A percentile compares a stretch with the other conserved stretches of the same genome.
Evolutionary conservation across 345 rosid genomes (phyloP).

Genomic region (Camelina laxa): DNA sequence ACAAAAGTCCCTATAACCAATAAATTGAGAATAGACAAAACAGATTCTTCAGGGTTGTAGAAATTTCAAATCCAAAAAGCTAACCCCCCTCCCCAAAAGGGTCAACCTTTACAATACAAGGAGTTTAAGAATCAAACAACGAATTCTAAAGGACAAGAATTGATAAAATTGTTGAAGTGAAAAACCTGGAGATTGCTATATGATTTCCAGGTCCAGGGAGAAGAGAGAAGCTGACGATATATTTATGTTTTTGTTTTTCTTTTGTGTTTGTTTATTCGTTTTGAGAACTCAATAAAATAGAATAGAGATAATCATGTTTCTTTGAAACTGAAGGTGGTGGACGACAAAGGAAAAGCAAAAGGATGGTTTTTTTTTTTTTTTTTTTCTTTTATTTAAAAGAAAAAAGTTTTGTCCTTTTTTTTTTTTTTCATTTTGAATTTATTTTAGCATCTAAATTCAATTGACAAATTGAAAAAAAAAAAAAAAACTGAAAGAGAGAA

Average conservation of each 20-base stretch:
- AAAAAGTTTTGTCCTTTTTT: too few relatives aligned
- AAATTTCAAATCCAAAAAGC: not conserved
- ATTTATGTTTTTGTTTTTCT: not conserved
- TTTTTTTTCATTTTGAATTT: too few relatives aligned
- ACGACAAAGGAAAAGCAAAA: slow-evolving; percentile 1
- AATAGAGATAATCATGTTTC: slow-evolving; percentile 37
- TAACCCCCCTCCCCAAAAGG: not conserved
- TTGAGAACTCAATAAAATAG: slow-evolving; percentile 19
- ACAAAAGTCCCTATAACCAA: not conserved
- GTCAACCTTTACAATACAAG: not conserved
- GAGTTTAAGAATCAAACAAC: not conserved
- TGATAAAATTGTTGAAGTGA: not conserved
- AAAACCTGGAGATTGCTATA: slow-evolving; percentile 29
- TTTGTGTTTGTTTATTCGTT: not conserved
- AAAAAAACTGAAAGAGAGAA: too few relatives aligned
- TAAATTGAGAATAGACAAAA: not conserved
- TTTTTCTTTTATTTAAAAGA: not conserved
- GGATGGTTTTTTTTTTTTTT: not conserved
- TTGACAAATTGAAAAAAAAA: too few relatives aligned
- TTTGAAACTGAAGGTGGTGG: slow-evolving; percentile 16
- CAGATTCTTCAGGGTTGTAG: slow-evolving; percentile 3
- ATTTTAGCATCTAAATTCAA: too few relatives aligned
- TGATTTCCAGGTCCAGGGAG: slow-evolving; percentile 7
- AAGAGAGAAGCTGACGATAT: slow-evolving; percentile 15
- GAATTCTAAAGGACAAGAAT: not conserved